Evolutionary conservation across 2,329 filamentous ascomycete species (phyloP).

Genomic region (Basipetospora chlamydospora): DNA sequence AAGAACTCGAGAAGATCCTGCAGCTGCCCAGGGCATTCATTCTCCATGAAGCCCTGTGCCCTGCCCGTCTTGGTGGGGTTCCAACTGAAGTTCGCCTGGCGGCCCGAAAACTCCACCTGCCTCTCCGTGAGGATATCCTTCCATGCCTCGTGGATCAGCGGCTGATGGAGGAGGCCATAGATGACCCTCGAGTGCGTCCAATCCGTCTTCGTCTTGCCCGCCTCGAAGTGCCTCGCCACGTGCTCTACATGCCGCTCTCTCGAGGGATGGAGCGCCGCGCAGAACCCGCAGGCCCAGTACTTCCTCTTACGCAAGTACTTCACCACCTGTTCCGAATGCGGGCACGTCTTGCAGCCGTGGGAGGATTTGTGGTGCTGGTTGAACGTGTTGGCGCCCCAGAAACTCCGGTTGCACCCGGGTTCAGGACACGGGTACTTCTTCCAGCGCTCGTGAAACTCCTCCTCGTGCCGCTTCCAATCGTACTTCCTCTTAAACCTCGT

Average conservation of each 20-base stretch:
- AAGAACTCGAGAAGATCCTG: conserved; percentile 54
- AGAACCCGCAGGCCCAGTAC: conserved; percentile 57
- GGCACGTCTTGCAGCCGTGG: conserved; percentile 49
- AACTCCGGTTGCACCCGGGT: conserved; percentile 47
- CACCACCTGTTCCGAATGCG: conserved; percentile 49
- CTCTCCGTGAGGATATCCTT: conserved; percentile 37
- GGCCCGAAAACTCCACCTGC: conserved; percentile 37
- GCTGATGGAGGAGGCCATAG: conserved; percentile 52
- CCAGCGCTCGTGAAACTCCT: conserved; percentile 55
- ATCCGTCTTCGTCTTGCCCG: conserved; percentile 45
- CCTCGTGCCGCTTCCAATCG: conserved; percentile 56
- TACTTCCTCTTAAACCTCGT: conserved; percentile 54
- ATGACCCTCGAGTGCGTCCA: conserved; percentile 58
- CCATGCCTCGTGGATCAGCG: conserved; percentile 47
- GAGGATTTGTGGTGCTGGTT: conserved; percentile 54
- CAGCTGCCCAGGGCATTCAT: conserved; percentile 46
- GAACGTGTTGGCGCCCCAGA: conserved; percentile 54
- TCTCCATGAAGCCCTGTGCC: conserved; percentile 43
- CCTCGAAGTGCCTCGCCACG: conserved; percentile 52
- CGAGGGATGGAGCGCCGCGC: conserved; percentile 45
- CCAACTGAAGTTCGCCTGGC: conserved; percentile 49
- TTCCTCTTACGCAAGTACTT: conserved; percentile 48
- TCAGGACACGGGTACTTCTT: conserved; percentile 54
- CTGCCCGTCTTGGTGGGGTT: conserved; percentile 39
- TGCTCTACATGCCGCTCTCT: conserved; percentile 55